Conservation (phyloP, 768 basidiomycete species). For the Leucocoprinus sp. region DNA sequence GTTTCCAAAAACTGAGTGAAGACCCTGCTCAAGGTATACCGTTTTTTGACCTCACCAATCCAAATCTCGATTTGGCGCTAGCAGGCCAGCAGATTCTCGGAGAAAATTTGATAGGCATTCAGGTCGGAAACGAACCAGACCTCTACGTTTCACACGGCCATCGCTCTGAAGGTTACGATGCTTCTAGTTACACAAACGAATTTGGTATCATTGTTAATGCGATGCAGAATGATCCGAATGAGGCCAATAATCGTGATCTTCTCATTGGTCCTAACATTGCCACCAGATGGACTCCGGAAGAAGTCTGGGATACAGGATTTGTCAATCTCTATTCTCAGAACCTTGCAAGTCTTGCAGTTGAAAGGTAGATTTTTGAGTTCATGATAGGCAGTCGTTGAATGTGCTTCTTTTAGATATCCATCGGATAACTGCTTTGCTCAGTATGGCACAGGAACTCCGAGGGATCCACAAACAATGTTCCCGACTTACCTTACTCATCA, state of each 20-base stretch:
- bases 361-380: too few relatives aligned
- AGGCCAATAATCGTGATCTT: slow-evolving; percentile 28
- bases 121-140: slow-evolving; percentile 67
- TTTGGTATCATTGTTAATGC: slow-evolving; percentile 40
- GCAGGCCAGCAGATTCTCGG: slow-evolving; percentile 62
- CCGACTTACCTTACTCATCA: slow-evolving; percentile 57
- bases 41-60: slow-evolving; percentile 56
- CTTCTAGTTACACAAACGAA: slow-evolving; percentile 44
- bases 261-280: slow-evolving; percentile 53
- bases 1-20: not conserved
- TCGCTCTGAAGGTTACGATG: slow-evolving; percentile 30
- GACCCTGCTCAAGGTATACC: slow-evolving; percentile 39
- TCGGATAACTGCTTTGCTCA: slow-evolving; percentile 52
- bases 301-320: slow-evolving; percentile 49
- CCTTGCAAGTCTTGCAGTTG: slow-evolving; percentile 43
- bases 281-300: slow-evolving; percentile 47
- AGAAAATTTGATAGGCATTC: slow-evolving; percentile 54
- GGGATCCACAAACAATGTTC: slow-evolving; percentile 42
- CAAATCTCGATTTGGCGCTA: slow-evolving; percentile 49
- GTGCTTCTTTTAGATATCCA: slow-evolving; percentile 41
- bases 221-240: slow-evolving; percentile 28
- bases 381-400: too few relatives aligned
- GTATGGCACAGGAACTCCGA: slow-evolving; percentile 33
- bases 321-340: slow-evolving; percentile 30
- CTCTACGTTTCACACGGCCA: slow-evolving; percentile 36